phyloP scores from a whole-genome alignment of 805 yeast genomes.

The Wickerhamomyces chaumierensis region DNA sequence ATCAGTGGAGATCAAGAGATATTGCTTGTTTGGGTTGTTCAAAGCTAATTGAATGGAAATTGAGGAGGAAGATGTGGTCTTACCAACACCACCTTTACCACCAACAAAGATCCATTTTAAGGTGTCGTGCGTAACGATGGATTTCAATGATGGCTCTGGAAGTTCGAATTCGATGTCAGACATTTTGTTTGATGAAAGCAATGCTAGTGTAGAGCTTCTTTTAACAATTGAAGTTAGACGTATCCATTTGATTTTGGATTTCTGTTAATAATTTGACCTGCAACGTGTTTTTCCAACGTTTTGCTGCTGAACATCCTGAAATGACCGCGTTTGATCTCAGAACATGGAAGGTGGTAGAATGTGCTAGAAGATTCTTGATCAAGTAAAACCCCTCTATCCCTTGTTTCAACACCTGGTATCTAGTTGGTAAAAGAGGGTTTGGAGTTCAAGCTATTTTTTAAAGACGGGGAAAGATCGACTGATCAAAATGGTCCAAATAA shows the following conservation, averaged over 20 bases:
- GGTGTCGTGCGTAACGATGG: slow-evolving; percentile 52
- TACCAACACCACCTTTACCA: slow-evolving; percentile 99
- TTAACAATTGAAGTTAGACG: too few relatives aligned
- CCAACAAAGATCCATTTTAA: slow-evolving; percentile 97
- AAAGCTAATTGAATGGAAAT: slow-evolving; percentile 89
- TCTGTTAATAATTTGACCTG: too few relatives aligned
- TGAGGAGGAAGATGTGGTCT: slow-evolving; percentile 94
- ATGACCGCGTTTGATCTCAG: too few relatives aligned
- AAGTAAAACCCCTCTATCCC: too few relatives aligned
- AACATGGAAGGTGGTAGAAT: neutral
- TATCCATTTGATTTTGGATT: too few relatives aligned
- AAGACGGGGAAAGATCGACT: too few relatives aligned
- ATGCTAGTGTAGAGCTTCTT: too few relatives aligned
- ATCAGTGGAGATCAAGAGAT: slow-evolving; percentile 87
- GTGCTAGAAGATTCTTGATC: neutral
- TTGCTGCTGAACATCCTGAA: neutral
- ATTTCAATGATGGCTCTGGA: slow-evolving; percentile 58
- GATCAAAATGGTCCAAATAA: too few relatives aligned
- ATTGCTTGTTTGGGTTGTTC: slow-evolving; percentile 67
- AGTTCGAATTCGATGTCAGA: slow-evolving; percentile 15
- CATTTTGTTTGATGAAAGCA: slow-evolving; percentile 5
- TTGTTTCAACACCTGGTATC: too few relatives aligned
- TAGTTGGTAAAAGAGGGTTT: too few relatives aligned
- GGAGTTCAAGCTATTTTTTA: too few relatives aligned
- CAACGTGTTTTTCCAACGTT: neutral